These are phyloP conservation scores for Fusarium sp. DNA, from an alignment of 2,329 filamentous ascomycete species.

Conservation along the genomic window DNA sequence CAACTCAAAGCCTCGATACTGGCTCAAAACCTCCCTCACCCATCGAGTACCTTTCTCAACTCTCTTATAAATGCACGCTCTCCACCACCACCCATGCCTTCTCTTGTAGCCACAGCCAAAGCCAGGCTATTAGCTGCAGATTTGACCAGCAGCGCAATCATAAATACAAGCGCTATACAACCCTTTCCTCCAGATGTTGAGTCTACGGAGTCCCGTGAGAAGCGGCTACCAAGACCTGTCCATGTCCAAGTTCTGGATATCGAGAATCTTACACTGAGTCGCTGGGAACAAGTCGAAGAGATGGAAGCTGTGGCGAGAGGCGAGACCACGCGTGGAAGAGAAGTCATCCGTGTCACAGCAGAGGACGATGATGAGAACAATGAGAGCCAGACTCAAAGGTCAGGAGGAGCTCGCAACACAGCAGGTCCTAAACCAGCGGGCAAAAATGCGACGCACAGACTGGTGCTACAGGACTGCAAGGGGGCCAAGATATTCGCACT, in stretches of 20 bases:
- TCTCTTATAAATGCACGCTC: constrained; percentile 68
- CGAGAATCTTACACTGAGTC: constrained; percentile 81
- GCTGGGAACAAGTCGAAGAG: constrained; percentile 89
- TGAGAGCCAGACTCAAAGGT: constrained; percentile 42
- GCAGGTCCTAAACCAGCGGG: constrained; percentile 41
- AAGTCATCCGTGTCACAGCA: constrained; percentile 78
- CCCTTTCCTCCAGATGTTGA: constrained; percentile 67
- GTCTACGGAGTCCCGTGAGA: constrained; percentile 66
- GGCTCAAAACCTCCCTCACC: constrained; percentile 65
- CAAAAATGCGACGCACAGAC: constrained; percentile 75
- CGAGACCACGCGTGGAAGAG: constrained; percentile 79
- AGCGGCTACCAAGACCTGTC: constrained; percentile 69
- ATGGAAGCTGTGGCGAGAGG: constrained; percentile 80
- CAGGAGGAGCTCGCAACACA: constrained; percentile 13
- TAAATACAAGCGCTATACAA: constrained; percentile 57
- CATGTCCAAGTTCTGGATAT: constrained; percentile 87
- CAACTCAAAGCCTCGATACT: constrained; percentile 67
- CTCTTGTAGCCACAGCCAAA: constrained; percentile 81
- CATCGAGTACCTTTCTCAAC: constrained; percentile 71
- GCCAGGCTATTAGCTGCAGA: constrained; percentile 84
- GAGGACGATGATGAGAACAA: constrained; percentile 59
- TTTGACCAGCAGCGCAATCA: constrained; percentile 67
- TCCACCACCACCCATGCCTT: constrained; percentile 72
- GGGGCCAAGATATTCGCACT: constrained; percentile 78
- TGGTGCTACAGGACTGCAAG: constrained; percentile 83